Evolutionary conservation across 805 yeast genomes (phyloP).

Genomic region (Pichia cabralensis): DNA sequence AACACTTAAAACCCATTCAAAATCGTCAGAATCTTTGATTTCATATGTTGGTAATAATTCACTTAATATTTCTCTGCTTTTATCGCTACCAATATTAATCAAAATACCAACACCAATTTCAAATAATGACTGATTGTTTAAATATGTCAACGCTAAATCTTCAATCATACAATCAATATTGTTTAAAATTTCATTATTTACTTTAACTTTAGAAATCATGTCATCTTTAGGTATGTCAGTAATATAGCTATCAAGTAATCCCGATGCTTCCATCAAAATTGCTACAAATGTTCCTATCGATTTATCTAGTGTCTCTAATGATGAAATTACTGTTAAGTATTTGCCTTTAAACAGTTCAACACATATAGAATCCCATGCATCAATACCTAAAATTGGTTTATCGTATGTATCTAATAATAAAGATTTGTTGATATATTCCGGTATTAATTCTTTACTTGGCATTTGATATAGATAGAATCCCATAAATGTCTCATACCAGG

Average conservation of each 20-base stretch:
- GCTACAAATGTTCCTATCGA: conserved; percentile 57
- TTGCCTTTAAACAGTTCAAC: conserved; percentile 46
- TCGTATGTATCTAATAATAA: conserved; percentile 12
- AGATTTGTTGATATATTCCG: conserved; percentile 32
- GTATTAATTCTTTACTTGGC: conserved; percentile 36
- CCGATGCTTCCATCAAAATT: conserved; percentile 54
- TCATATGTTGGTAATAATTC: conserved; percentile 52
- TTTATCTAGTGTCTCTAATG: conserved; percentile 48
- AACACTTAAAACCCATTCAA: conserved; percentile 68
- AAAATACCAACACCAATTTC: conserved; percentile 65
- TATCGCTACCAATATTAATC: conserved; percentile 34
- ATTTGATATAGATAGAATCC: conserved; percentile 40
- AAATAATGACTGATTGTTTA: conserved; percentile 42
- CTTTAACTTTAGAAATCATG: background rate
- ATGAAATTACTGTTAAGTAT: conserved; percentile 45
- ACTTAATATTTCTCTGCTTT: conserved; percentile 36
- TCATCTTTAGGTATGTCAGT: conserved; percentile 8
- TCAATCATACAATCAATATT: conserved; percentile 33
- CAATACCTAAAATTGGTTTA: conserved; percentile 28
- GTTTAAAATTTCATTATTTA: conserved; percentile 10
- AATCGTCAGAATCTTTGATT: conserved; percentile 60
- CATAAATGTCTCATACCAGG: conserved; percentile 60
- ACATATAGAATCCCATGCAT: conserved; percentile 47
- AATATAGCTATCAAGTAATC: conserved; percentile 35
- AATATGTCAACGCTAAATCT: conserved; percentile 44